These are phyloP conservation scores for Sphenostylis stenocarpa DNA, from an alignment of 306 rosid species.

Conservation along the genomic window DNA sequence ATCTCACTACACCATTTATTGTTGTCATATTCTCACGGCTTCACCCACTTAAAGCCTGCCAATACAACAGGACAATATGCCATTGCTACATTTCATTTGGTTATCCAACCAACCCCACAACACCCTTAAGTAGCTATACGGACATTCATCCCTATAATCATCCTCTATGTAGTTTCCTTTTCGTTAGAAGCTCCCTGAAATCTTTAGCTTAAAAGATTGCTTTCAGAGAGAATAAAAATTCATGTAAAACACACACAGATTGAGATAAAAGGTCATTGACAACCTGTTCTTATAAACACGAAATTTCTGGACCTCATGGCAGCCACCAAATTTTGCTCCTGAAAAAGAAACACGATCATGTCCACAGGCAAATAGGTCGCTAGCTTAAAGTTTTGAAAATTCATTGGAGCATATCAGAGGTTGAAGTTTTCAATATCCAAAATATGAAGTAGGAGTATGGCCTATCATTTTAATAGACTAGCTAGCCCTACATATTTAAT, in stretches of 20 bases:
- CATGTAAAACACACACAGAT: neutral
- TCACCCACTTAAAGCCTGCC: neutral
- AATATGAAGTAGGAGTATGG: conserved; percentile 1
- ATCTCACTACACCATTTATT: conserved; percentile 9
- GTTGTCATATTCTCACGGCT: neutral
- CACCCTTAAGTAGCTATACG: neutral
- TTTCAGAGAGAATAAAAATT: conserved; percentile 16
- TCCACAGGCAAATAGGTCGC: neutral
- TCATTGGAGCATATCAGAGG: neutral
- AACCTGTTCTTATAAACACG: conserved; percentile 80
- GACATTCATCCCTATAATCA: neutral
- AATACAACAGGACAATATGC: neutral
- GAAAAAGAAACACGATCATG: conserved; percentile 35
- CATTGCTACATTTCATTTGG: neutral
- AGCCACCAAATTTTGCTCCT: conserved; percentile 89
- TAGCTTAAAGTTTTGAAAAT: neutral
- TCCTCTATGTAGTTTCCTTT: conserved; percentile 2
- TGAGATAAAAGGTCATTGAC: conserved; percentile 6
- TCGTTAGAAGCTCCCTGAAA: neutral
- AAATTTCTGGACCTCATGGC: conserved; percentile 81
- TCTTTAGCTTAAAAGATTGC: neutral
- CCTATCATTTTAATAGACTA: neutral
- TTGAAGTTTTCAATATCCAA: neutral
- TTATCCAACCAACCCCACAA: conserved; percentile 4
- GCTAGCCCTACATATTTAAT: conserved; percentile 7